phyloP scores from a whole-genome alignment of 139 green algal species.

The Chlamydomonas sp. region DNA sequence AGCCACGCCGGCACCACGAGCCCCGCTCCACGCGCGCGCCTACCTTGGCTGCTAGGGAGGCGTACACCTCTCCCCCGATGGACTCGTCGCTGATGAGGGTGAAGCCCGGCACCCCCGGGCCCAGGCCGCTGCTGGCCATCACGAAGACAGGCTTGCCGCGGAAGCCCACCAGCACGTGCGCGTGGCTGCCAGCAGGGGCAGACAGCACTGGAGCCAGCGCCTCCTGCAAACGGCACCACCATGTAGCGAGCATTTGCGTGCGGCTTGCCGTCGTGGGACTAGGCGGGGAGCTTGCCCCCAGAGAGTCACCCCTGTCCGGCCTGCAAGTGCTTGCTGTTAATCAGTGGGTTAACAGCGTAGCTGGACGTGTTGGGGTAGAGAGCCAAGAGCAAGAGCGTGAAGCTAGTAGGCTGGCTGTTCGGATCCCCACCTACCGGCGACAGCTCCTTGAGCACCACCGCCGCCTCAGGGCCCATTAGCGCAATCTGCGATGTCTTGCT shows the following conservation, averaged over 20 bases:
- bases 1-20: too few relatives aligned
- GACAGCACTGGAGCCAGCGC: conserved; percentile 1
- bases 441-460: conserved; percentile 68
- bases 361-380: too few relatives aligned
- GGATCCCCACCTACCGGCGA: conserved; percentile 40
- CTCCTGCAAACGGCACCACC: not conserved
- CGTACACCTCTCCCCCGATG: conserved; percentile 71
- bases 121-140: conserved; percentile 51
- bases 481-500: conserved; percentile 64
- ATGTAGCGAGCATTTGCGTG: too few relatives aligned
- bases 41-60: conserved; percentile 64
- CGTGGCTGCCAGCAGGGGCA: conserved; percentile 51
- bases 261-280: too few relatives aligned
- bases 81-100: conserved; percentile 80
- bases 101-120: conserved; percentile 58
- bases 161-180: conserved; percentile 65
- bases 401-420: too few relatives aligned
- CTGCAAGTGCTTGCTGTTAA: too few relatives aligned
- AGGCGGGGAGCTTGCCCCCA: too few relatives aligned
- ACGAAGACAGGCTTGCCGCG: conserved; percentile 65
- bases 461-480: conserved; percentile 70
- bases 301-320: too few relatives aligned
- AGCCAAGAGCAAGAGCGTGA: too few relatives aligned
- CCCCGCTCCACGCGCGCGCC: not conserved
- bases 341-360: too few relatives aligned